Evolutionary conservation across 176 grass and related monocot genomes (phyloP), one percentile per base, ranked within the genome.

Genomic region (Pontederia paniculata): DNA sequence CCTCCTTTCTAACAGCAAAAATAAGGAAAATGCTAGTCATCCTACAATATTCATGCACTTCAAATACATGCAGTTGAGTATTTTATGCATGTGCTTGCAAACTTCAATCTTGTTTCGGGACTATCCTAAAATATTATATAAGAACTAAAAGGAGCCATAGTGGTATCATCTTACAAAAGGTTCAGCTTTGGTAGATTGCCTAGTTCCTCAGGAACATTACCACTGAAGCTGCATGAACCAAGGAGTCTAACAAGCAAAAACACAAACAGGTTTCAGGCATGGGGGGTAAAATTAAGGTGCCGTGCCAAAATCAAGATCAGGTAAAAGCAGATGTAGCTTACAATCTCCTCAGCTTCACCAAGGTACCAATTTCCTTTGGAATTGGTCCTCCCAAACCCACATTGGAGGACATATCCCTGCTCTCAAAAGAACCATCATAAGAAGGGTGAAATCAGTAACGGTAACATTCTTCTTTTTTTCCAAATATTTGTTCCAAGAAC

Each of bases 211-310:
- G 67, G 67, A 47, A 70, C 48, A 16, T 15, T 48, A 16, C 67
- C 67, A 58, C 42, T 48, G 52, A 70, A 70, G 9, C 54, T 58
- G 67, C 67, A 70, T 48, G 42, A 41, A 28, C 19, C 15, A 58
- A 70, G 54, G n/a, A 70, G 15, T 43, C 67, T 70, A 15, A 0
- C 9, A 13, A 20, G n/a, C 8, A 52, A 25, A 67, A 54, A 17
- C 8, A 17, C 52, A 8, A 14, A 43, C 50, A 66, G 23, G 8
- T 52, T 66, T 66, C 23, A 41, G 48, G n/a, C 23, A 12, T 37
- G 17, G 20, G 44, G 45, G 9, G 45, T 49, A 12, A 16, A 15
- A 10, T 63, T 11, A 48, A 12, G 23, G 10, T 15, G 44, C 28
- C 28, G 4, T 19, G 6, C 15, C n/a, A 44, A 3, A 21, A 13